Evolutionary conservation across 1,284 basidiomycete genomes (phyloP), one percentile per base, ranked within the genome.

Genomic region (Vanrija sp.): DNA sequence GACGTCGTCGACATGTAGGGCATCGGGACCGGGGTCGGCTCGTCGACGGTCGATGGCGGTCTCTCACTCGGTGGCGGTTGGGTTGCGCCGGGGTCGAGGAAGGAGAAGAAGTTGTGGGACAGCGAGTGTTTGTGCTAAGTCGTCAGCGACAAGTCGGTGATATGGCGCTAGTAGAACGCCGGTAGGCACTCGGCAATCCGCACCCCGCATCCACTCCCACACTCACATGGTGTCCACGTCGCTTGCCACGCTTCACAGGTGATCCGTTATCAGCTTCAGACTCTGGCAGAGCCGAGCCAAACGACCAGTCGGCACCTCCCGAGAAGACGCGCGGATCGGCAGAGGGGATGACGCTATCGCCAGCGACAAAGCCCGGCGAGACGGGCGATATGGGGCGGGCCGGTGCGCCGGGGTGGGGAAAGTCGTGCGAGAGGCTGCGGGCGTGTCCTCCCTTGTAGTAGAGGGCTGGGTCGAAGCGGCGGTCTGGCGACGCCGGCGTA

Each of bases 31-130:
- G 59, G 56, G 47, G 20, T 50, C 35, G 7, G 42, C 35, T 12
- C 59, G 31, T 14, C 56, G 45, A 24, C 7, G 7, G 18, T 35
- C n/a, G 43, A 20, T 1, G 65, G 51, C n/a, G 54, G 42, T 42
- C 14, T 39, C 18, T 25, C 53, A 42, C 24, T 31, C 19, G 20
- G 24, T 18, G 51, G 1, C 72, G 70, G 45, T 73, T 71, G 20
- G 73, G 75, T 38, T 71, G 63, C 4, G 73, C 72, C 14, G 86
- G 31, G 86, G 61, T 88, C 86, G 55, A 89, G 82, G 66, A 89
- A 90, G 0, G 87, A 87, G 77, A 95, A 95, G 76, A 95, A 92
- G 69, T 89, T 92, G 74, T 95, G 92, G 1, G 91, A 95, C 22
- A 94, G 75, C 0, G 91, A 96, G 73, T 95, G 92, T 68, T 91